phyloP scores from a whole-genome alignment of 257 asterid genomes.

The Echites panduratus region DNA sequence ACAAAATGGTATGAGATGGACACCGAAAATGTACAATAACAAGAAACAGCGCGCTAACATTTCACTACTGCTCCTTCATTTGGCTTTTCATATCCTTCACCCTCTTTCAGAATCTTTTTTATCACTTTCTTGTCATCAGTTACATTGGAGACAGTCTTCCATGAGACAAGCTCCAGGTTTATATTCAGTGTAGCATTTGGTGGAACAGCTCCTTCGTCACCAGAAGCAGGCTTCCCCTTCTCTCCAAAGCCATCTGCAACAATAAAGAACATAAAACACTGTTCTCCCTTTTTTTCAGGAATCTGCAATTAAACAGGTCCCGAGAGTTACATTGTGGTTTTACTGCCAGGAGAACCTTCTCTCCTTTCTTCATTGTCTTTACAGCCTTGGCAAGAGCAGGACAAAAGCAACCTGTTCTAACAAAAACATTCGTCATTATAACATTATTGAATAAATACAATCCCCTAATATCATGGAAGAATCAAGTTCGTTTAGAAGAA shows the following conservation, averaged over 20 bases:
- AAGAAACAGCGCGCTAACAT: constrained; percentile 13
- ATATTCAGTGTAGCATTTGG: constrained; percentile 42
- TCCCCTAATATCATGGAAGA: too few relatives aligned
- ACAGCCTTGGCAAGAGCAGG: constrained; percentile 57
- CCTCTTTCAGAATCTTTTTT: constrained; percentile 49
- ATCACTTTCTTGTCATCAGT: constrained; percentile 42
- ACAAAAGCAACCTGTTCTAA: constrained; percentile 39
- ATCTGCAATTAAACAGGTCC: not conserved
- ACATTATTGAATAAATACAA: not conserved
- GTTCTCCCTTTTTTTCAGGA: not conserved
- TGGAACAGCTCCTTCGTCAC: constrained; percentile 39
- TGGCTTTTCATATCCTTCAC: constrained; percentile 49
- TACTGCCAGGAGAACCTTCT: constrained; percentile 46
- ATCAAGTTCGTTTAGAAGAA: not conserved
- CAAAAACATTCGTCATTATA: not conserved
- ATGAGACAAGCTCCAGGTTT: constrained; percentile 38
- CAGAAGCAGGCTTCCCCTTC: constrained; percentile 45
- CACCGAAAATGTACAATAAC: too few relatives aligned
- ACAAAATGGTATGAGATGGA: not conserved
- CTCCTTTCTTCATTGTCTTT: constrained; percentile 62
- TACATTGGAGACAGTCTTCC: constrained; percentile 47
- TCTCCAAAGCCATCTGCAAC: constrained; percentile 59
- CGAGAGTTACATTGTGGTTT: constrained; percentile 47
- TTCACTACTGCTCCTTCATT: constrained; percentile 51
- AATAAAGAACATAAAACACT: not conserved